Conservation (phyloP, 192 early-diverging fungal genomes). For the Obelidium mucronatum region DNA sequence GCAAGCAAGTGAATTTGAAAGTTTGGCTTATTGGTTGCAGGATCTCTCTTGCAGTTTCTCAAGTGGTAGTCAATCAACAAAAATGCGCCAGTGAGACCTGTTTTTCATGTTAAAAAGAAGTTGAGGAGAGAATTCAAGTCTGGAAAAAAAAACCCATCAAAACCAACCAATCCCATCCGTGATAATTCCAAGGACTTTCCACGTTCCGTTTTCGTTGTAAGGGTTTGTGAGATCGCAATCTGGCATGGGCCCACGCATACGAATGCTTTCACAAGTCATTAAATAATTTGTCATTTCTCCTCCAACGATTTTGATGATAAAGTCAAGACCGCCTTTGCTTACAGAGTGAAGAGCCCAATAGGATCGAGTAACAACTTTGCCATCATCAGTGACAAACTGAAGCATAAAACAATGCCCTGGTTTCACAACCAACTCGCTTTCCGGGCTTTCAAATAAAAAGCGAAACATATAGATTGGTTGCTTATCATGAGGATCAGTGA, state of each 20-base stretch:
- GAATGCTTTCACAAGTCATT: constrained; percentile 24
- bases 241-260: constrained; percentile 39
- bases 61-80: constrained; percentile 48
- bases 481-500: background rate
- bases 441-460: constrained; percentile 21
- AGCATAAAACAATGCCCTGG: constrained; percentile 41
- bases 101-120: constrained; percentile 11
- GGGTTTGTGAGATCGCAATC: constrained; percentile 24
- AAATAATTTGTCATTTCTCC: constrained; percentile 43
- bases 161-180: constrained; percentile 48
- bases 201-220: constrained; percentile 34
- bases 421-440: constrained; percentile 18
- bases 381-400: constrained; percentile 33
- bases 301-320: constrained; percentile 39
- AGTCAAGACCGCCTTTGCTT: constrained; percentile 32
- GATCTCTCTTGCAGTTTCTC: constrained; percentile 29
- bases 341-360: constrained; percentile 32
- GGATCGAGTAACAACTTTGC: constrained; percentile 37
- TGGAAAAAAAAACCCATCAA: background rate
- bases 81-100: constrained; percentile 41
- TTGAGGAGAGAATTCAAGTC: constrained; percentile 12
- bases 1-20: constrained; percentile 29
- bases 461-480: constrained; percentile 26
- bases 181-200: constrained; percentile 43
- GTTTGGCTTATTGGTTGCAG: constrained; percentile 18